Base-by-base conservation (phyloP, 2,329 filamentous ascomycete species). In the Cercospora janseana region DNA sequence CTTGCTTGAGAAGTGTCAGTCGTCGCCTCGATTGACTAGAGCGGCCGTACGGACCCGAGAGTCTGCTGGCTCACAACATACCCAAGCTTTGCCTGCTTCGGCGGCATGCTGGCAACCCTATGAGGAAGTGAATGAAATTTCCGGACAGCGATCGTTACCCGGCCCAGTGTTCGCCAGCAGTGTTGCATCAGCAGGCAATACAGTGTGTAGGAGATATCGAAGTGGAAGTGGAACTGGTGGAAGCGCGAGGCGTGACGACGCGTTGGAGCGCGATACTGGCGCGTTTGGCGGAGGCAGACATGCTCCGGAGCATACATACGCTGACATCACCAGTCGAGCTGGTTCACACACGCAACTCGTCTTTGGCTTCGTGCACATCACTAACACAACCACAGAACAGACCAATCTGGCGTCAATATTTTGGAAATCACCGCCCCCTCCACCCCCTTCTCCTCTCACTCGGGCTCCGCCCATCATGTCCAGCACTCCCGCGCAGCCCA, bases 41-140 rank as follows among this genome's bases (percentile, higher is more conserved):
- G 21, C 29, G 13, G 15, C 49, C 70, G 81, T 38, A 49, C 51
- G 24, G 46, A 90, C 87, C 84, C 80, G 69, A 92, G 73, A 61
- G 84, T 88, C 66, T 79, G 81, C 75, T 92, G 87, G 58, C 78
- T 77, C 71, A 81, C 85, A 56, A 92, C 89, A 74, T 93, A 95
- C 90, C 88, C 88, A 69, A 95, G 74, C 54, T 87, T 95, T 63
- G 87, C 83, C 69, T 88, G 89, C 68, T 88, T 90, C 15, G 73
- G 73, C 42, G 74, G 60, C 75, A 77, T 77, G 32, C 23, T 63
- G 46, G 43, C 44, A n/a, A 49, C 13, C 10, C 23, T 9, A 6
- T 15, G 21, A 18, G 44, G 15, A 24, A 28, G 24, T 8, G 24
- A 37, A 46, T 18, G 49, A 9, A 21, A 47, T 6, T 13, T 26